Base-by-base conservation (phyloP, 2,329 filamentous ascomycete species). In the Bipolaris bicolor region DNA sequence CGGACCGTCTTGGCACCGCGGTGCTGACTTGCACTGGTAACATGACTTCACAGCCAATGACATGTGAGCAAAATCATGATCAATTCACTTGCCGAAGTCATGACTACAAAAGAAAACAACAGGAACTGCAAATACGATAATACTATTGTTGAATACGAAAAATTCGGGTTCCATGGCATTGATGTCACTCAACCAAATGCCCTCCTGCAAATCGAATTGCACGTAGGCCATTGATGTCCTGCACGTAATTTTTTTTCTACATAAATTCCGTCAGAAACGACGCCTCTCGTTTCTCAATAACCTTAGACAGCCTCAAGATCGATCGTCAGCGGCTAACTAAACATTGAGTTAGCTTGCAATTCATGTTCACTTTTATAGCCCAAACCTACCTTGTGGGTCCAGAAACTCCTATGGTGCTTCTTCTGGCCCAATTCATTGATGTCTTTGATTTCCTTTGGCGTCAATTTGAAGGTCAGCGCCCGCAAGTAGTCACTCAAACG, bases 381-480 rank as follows among this genome's bases (percentile, higher is more conserved):
- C 9, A 37, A 29, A 26, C 40, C 13, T 16, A 52, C 49, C 40
- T 79, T 79, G 15, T 81, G 62, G 2, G 61, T 76, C 85, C 85
- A 90, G 70, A 86, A 90, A 0, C 76, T 83, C 31, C 87, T 81
- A 66, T 78, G 86, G 71, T 90, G 84, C 76, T 87, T 88, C 78
- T 86, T 69, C 63, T 78, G 78, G 1, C 88, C 88, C 34, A 82
- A 66, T 63, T 83, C 78, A 49, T 76, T 77, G 15, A 77, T 65
- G 40, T 75, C 57, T 57, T 83, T 75, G 22, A 88, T 78, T 72
- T 88, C 86, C 43, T 77, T 78, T 0, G 84, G 83, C 5, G 83
- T 87, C 60, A 88, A 68, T 61, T 83, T 83, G 73, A 88, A 88
- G 0, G 81, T 83, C 62, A 83, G 76, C 1, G 77, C 77, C 20